Conservation (phyloP, 225 moss, liverwort and hornwort genomes). For the Bryum argenteum region DNA sequence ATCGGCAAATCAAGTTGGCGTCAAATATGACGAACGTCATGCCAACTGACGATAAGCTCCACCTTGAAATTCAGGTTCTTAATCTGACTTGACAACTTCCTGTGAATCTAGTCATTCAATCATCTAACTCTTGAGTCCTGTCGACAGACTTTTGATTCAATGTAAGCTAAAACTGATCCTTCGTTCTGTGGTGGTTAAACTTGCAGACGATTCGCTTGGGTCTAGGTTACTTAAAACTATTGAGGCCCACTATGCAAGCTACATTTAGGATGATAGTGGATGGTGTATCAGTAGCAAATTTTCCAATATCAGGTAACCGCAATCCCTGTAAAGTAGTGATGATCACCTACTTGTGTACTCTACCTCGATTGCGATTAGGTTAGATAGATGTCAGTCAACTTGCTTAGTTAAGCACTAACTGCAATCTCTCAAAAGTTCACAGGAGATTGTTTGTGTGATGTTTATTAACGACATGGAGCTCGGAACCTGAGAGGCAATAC, state of each 20-base stretch:
- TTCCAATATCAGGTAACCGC: constrained; percentile 33
- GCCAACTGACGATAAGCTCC: neutral
- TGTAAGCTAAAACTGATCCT: neutral
- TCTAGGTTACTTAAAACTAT: constrained; percentile 23
- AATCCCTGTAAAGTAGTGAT: neutral
- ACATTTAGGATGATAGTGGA: constrained; percentile 26
- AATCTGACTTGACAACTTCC: neutral
- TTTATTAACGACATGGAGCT: neutral
- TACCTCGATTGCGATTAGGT: neutral
- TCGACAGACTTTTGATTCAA: neutral
- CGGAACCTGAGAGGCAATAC: neutral
- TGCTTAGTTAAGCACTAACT: neutral
- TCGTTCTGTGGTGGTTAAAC: neutral
- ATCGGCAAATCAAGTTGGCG: constrained; percentile 14
- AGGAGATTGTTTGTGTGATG: neutral
- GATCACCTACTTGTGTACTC: neutral
- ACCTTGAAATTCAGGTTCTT: constrained; percentile 41
- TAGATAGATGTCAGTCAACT: neutral
- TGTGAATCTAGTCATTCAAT: neutral
- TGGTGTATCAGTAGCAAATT: constrained; percentile 9
- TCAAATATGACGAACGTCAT: constrained; percentile 15
- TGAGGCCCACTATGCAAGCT: constrained; percentile 41
- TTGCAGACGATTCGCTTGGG: constrained; percentile 29
- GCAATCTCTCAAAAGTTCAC: neutral
- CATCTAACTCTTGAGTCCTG: neutral